Evolutionary conservation across 768 basidiomycete species (phyloP).

Genomic region (Hericium coralloides): DNA sequence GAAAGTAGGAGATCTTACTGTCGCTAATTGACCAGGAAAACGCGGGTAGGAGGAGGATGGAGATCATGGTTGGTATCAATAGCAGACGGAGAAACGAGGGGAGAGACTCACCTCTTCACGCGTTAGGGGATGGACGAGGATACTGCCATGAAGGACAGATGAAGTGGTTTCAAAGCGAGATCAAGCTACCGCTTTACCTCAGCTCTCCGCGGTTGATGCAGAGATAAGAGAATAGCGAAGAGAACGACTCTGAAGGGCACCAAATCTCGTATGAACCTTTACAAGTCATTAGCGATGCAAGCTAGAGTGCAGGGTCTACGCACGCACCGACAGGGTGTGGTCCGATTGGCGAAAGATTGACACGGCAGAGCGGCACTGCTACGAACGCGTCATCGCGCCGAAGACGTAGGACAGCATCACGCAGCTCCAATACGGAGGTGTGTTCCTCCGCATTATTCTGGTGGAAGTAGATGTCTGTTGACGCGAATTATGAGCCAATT

Average conservation of each 20-base stretch:
- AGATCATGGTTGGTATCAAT: neutral
- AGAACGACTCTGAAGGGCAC: slow-evolving; percentile 68
- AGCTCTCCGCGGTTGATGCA: slow-evolving; percentile 56
- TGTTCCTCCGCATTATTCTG: slow-evolving; percentile 56
- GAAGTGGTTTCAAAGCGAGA: neutral
- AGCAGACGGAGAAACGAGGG: too few relatives aligned
- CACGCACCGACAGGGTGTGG: slow-evolving; percentile 68
- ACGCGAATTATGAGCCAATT: neutral
- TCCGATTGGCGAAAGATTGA: slow-evolving; percentile 60
- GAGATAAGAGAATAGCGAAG: slow-evolving; percentile 70
- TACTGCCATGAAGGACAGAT: slow-evolving; percentile 28
- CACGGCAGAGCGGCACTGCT: slow-evolving; percentile 65
- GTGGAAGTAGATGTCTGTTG: slow-evolving; percentile 72
- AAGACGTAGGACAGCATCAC: slow-evolving; percentile 63
- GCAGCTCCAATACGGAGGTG: slow-evolving; percentile 54
- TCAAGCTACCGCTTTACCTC: slow-evolving; percentile 37
- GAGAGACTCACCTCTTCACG: slow-evolving; percentile 52
- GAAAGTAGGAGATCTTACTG: slow-evolving; percentile 28
- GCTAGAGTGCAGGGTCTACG: neutral
- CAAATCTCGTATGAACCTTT: slow-evolving; percentile 73
- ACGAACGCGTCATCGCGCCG: slow-evolving; percentile 72
- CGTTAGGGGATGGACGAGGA: slow-evolving; percentile 70
- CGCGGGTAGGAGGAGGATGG: neutral
- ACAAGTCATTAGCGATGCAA: neutral
- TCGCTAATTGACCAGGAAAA: slow-evolving; percentile 26